phyloP scores from a whole-genome alignment of 306 rosid genomes.

The Astragalus membranaceus region DNA sequence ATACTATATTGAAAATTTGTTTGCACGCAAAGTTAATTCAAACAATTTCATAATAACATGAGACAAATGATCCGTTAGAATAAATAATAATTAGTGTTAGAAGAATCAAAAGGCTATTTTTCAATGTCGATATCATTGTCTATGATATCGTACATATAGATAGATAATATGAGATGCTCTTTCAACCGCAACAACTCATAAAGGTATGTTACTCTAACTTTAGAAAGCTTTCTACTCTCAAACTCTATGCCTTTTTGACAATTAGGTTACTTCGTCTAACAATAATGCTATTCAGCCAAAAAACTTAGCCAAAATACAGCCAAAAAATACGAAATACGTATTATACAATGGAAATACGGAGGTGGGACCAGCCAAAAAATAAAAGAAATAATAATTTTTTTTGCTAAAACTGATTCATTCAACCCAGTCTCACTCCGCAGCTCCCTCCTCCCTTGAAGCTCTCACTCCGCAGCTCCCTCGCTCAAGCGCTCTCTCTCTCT shows the following conservation, averaged over 20 bases:
- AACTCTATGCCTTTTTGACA: conserved; percentile 30
- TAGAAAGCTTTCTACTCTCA: conserved; percentile 36
- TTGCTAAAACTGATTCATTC: no score
- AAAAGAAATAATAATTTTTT: no score
- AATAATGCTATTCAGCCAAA: no score
- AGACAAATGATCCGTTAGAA: conserved; percentile 15
- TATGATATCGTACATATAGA: neutral
- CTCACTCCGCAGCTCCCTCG: no score
- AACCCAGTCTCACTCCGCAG: no score
- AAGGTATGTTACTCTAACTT: conserved; percentile 23
- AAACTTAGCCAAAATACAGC: no score
- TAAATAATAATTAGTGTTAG: neutral
- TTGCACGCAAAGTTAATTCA: conserved; percentile 10
- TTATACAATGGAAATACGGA: no score
- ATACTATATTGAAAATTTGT: conserved; percentile 3
- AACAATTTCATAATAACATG: conserved; percentile 1
- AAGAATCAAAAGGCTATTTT: conserved; percentile 7
- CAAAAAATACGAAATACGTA: no score
- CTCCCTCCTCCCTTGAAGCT: no score
- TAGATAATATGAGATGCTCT: neutral
- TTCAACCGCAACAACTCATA: conserved; percentile 22
- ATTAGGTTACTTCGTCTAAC: conserved; percentile 22
- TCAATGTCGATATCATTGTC: conserved; percentile 23
- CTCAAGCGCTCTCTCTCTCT: no score
- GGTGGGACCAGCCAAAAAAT: no score